Evolutionary conservation across 805 yeast species (phyloP).

Genomic region (Scheffersomyces lignosus): DNA sequence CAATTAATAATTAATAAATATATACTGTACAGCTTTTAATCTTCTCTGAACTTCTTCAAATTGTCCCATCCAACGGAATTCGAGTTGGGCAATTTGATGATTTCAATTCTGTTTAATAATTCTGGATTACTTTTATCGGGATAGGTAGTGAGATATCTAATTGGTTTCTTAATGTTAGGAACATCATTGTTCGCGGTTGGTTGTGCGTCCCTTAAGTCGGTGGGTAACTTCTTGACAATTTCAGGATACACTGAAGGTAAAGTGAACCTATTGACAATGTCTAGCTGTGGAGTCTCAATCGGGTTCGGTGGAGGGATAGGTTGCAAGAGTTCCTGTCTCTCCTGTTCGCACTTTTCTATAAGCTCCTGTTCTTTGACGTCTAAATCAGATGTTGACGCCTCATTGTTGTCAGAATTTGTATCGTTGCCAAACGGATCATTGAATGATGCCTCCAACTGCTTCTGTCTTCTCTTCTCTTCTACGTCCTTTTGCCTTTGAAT

Average conservation of each 20-base stretch:
- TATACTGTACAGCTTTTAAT: no score
- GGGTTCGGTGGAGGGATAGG: slow-evolving; percentile 18
- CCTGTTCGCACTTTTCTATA: slow-evolving; percentile 6
- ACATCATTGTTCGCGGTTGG: slow-evolving; percentile 6
- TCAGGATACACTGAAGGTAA: slow-evolving; percentile 35
- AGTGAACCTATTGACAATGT: slow-evolving; percentile 27
- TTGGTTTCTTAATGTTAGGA: slow-evolving; percentile 31
- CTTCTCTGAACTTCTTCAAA: slow-evolving; percentile 29
- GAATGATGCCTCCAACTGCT: slow-evolving; percentile 12
- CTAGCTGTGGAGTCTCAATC: slow-evolving; percentile 20
- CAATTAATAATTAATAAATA: no score
- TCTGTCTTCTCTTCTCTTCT: slow-evolving; percentile 12
- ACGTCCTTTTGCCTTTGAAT: slow-evolving; percentile 11
- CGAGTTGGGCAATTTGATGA: slow-evolving; percentile 43
- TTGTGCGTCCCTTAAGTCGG: slow-evolving; percentile 16
- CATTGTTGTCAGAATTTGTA: not conserved
- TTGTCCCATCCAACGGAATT: slow-evolving; percentile 47
- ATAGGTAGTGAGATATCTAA: slow-evolving; percentile 29
- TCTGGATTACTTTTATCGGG: slow-evolving; percentile 35
- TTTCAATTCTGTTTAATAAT: slow-evolving; percentile 35
- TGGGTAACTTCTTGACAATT: slow-evolving; percentile 31
- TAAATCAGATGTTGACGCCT: slow-evolving; percentile 2
- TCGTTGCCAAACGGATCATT: slow-evolving; percentile 14
- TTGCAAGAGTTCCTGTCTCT: not conserved
- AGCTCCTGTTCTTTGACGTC: slow-evolving; percentile 10